These are phyloP conservation scores for Rhodosporidiobolus sp. DNA, from an alignment of 768 basidiomycete genomes.

Conservation along the genomic window DNA sequence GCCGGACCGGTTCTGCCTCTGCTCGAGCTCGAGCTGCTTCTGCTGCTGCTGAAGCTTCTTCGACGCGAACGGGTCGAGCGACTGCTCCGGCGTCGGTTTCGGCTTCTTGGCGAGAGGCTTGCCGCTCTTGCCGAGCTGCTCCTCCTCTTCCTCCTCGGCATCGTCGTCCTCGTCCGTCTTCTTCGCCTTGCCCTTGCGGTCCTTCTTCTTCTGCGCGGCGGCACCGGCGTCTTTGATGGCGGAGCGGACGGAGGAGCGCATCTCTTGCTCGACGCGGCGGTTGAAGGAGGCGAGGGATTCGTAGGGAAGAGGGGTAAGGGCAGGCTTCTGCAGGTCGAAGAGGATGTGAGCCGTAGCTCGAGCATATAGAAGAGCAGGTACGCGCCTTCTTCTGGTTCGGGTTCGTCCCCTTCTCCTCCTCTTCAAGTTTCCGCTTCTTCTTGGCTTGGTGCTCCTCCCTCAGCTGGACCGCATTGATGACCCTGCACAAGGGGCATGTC, in stretches of 20 bases:
- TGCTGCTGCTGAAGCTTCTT: background rate
- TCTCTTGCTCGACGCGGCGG: slow-evolving; percentile 38
- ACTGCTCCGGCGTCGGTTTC: slow-evolving; percentile 33
- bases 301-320: slow-evolving; percentile 26
- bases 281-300: slow-evolving; percentile 40
- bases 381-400: slow-evolving; percentile 18
- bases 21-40: background rate
- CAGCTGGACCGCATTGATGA: slow-evolving; percentile 32
- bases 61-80: slow-evolving; percentile 32
- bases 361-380: background rate
- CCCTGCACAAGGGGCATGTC: background rate
- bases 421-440: slow-evolving; percentile 36
- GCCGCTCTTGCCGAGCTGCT: slow-evolving; percentile 3
- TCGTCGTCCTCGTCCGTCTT: slow-evolving; percentile 4
- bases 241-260: slow-evolving; percentile 24
- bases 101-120: background rate
- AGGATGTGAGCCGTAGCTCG: background rate
- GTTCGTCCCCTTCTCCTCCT: slow-evolving; percentile 19
- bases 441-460: slow-evolving; percentile 32
- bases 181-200: slow-evolving; percentile 12
- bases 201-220: slow-evolving; percentile 29
- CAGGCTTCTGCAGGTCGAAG: background rate
- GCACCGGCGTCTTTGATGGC: slow-evolving; percentile 28
- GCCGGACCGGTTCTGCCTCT: background rate
- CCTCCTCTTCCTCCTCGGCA: slow-evolving; percentile 1